These are phyloP conservation scores for Heritiera fomes DNA, from an alignment of 345 rosid species.

Conservation along the genomic window DNA sequence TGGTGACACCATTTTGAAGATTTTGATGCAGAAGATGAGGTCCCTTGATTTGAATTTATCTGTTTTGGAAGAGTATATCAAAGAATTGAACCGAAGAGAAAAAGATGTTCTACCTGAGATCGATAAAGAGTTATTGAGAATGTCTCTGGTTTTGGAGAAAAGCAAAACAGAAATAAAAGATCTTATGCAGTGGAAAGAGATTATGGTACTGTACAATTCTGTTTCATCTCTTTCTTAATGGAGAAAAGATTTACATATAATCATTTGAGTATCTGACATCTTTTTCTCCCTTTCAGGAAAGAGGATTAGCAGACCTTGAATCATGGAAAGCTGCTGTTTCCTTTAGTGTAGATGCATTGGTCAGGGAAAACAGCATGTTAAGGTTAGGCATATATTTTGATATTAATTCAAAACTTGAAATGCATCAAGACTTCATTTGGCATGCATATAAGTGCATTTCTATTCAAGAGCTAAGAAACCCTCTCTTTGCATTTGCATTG, in stretches of 20 bases:
- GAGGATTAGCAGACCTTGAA: constrained; percentile 47
- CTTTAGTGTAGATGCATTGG: constrained; percentile 59
- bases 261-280: neutral
- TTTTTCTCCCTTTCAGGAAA: constrained; percentile 47
- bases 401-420: neutral
- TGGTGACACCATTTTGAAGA: constrained; percentile 67
- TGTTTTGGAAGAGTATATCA: constrained; percentile 69
- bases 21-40: constrained; percentile 89
- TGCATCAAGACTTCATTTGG: neutral
- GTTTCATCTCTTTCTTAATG: neutral
- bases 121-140: constrained; percentile 54
- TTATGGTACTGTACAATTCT: constrained; percentile 41
- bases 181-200: constrained; percentile 62
- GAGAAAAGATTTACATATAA: neutral
- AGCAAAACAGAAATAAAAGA: constrained; percentile 56
- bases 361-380: constrained; percentile 58
- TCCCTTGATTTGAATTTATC: constrained; percentile 74
- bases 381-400: constrained; percentile 47
- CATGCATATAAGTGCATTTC: neutral
- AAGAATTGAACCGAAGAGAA: constrained; percentile 57
- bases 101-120: constrained; percentile 56
- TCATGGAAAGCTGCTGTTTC: constrained; percentile 63
- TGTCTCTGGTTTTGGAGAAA: constrained; percentile 51
- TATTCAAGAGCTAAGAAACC: neutral
- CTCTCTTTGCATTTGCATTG: neutral